Base-by-base conservation (phyloP, 164 flowering plant genomes). In the Liriodendron chinense region DNA sequence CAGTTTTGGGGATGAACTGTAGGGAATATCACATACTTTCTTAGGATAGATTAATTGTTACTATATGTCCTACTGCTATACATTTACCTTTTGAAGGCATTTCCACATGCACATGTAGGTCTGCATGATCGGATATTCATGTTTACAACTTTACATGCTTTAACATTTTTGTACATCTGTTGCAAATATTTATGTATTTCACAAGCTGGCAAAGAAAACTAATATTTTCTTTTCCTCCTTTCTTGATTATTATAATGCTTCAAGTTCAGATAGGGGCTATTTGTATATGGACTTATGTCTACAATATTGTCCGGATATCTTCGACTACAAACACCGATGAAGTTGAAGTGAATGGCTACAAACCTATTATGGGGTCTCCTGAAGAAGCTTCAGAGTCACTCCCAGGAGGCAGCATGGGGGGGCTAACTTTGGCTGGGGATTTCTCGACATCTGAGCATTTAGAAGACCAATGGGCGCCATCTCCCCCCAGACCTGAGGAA, bases 221-320 rank as follows among this genome's bases (percentile, higher is more conserved):
- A 53, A 53, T 16, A 53, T 0, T 12, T 53, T 53, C 2, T 53
- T 53, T 53, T 53, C 59, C 68, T 9, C 1, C 26, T 65, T 65
- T 65, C 68, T 67, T 34, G 5, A 26, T 67, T 34, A 16, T 67
- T 34, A 13, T 5, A 56, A 53, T 56, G 20, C 71, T 81, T 72
- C 86, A 91, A 93, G 65, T 89, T 72, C 86, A 91, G 97, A 68
- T 89, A 1, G 93, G 95, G 25, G 90, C 92, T 23, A 65, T 92
- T 66, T 90, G 76, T 75, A 64, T 91, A 69, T 92, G 97, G 97
- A 78, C 90, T 14, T 90, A 87, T 72, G 91, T 87, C n/a, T 92
- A 86, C 79, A 84, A 85, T 71, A 79, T 92, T 8, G 79, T 92
- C 72, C 76, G 92, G 57, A 16, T 85, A 34, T 88, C 78, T 62